phyloP scores from a whole-genome alignment of 2,329 filamentous ascomycete species.

The Neofusicoccum laricinum region DNA sequence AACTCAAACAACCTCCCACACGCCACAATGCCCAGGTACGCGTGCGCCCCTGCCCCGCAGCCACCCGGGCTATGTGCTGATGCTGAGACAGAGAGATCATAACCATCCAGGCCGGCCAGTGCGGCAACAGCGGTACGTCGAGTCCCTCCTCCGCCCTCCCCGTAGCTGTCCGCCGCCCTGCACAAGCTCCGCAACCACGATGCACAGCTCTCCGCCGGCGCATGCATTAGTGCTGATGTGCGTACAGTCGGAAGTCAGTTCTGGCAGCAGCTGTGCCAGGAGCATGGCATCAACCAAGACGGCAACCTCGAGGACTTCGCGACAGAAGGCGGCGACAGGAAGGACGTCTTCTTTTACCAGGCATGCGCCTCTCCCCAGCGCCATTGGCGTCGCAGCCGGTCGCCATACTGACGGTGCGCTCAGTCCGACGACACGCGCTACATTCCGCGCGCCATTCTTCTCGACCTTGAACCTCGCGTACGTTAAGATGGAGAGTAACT shows the following conservation, averaged over 20 bases:
- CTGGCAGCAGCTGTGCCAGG: constrained; percentile 97
- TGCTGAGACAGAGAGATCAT: constrained; percentile 79
- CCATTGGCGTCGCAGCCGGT: neutral
- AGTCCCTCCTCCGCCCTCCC: constrained; percentile 18
- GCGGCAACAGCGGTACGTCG: constrained; percentile 94
- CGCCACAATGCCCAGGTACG: constrained; percentile 37
- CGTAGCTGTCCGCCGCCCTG: constrained; percentile 3
- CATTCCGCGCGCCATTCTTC: constrained; percentile 90
- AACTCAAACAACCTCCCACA: constrained; percentile 15
- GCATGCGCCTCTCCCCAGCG: constrained; percentile 26
- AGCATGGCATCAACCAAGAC: constrained; percentile 96
- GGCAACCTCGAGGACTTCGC: constrained; percentile 97
- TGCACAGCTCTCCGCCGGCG: neutral
- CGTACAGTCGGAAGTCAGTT: constrained; percentile 86
- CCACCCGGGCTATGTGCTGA: neutral
- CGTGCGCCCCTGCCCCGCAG: neutral
- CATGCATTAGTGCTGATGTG: neutral
- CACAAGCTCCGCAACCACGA: neutral
- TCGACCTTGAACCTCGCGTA: constrained; percentile 91
- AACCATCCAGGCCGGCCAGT: constrained; percentile 97
- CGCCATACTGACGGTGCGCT: neutral
- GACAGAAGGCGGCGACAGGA: constrained; percentile 94
- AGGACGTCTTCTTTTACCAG: constrained; percentile 98
- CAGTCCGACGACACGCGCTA: constrained; percentile 97
- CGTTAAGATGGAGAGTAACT: constrained; percentile 20